phyloP scores from a whole-genome alignment of 2,329 filamentous ascomycete genomes.

The Escovopsis sp. region DNA sequence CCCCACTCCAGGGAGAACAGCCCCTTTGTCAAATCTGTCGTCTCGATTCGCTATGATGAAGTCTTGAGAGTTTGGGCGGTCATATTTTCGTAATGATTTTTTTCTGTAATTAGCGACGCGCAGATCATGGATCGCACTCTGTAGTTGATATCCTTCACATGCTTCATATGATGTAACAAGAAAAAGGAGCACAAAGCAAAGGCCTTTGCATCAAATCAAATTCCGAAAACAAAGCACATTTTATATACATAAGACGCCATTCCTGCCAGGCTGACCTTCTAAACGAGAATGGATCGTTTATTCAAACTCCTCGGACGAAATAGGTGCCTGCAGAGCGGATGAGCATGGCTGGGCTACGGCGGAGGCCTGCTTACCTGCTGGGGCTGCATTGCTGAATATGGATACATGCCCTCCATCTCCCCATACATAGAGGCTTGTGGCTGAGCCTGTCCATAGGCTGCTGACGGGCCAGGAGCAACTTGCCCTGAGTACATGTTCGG shows the following conservation, averaged over 20 bases:
- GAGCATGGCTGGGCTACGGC: constrained; percentile 3
- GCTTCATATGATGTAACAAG: neutral
- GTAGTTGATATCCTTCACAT: neutral
- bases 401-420: constrained; percentile 73
- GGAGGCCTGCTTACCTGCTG: constrained; percentile 53
- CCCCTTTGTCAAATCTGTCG: constrained; percentile 58
- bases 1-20: constrained; percentile 41
- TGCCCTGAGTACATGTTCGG: constrained; percentile 70
- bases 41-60: constrained; percentile 55
- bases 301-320: constrained; percentile 32
- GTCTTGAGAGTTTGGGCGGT: constrained; percentile 5
- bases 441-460: constrained; percentile 63
- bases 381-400: constrained; percentile 63
- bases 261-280: neutral
- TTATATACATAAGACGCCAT: constrained; percentile 1
- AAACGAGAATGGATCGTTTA: constrained; percentile 10
- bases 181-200: neutral
- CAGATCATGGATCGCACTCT: neutral
- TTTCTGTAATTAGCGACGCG: no score
- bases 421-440: constrained; percentile 57
- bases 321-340: constrained; percentile 22
- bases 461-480: constrained; percentile 57
- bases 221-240: neutral
- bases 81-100: no score
- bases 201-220: neutral